These are phyloP conservation scores for Tuber umbilicatum DNA, from an alignment of 495 filamentous ascomycete species.

Conservation along the genomic window DNA sequence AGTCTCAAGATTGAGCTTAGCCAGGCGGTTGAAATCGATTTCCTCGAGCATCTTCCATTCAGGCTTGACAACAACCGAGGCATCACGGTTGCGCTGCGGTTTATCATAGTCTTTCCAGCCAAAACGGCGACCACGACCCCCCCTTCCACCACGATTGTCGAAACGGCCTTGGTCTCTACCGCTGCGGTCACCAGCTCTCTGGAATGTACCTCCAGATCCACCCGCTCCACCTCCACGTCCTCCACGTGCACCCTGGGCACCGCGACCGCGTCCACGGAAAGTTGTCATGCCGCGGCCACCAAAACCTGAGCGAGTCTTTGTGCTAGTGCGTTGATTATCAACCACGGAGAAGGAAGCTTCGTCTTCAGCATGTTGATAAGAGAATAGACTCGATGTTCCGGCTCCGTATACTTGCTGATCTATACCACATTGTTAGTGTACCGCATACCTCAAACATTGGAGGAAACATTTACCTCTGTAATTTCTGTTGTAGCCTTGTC, in stretches of 20 bases:
- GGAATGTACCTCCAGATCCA: conserved; percentile 48
- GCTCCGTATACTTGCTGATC: conserved; percentile 97
- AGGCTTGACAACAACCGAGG: conserved; percentile 85
- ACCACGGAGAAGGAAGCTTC: conserved; percentile 97
- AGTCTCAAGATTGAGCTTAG: conserved; percentile 89
- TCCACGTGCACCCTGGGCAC: conserved; percentile 53
- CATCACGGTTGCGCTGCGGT: conserved; percentile 89
- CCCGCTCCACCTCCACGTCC: conserved; percentile 58
- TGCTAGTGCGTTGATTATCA: conserved; percentile 78
- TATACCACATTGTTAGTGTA: conserved; percentile 41
- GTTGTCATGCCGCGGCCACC: conserved; percentile 78
- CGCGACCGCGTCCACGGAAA: conserved; percentile 80
- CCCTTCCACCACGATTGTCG: conserved; percentile 43
- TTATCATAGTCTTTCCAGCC: conserved; percentile 99
- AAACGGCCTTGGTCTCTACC: conserved; percentile 51
- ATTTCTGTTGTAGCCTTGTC: conserved; percentile 83
- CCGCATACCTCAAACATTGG: conserved; percentile 14
- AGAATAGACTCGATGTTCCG: conserved; percentile 77
- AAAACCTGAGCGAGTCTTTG: conserved; percentile 68
- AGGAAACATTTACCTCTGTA: conserved; percentile 64
- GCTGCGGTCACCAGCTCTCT: conserved; percentile 57
- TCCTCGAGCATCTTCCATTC: conserved; percentile 96
- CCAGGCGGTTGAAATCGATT: conserved; percentile 91
- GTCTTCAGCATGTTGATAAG: conserved; percentile 83
- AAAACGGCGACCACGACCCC: conserved; percentile 70